Percentiles rank a stretch among this genome's conserved stretches.
Evolutionary conservation across 2,329 filamentous ascomycete genomes (phyloP).

Genomic region (Fusarium graminum): DNA sequence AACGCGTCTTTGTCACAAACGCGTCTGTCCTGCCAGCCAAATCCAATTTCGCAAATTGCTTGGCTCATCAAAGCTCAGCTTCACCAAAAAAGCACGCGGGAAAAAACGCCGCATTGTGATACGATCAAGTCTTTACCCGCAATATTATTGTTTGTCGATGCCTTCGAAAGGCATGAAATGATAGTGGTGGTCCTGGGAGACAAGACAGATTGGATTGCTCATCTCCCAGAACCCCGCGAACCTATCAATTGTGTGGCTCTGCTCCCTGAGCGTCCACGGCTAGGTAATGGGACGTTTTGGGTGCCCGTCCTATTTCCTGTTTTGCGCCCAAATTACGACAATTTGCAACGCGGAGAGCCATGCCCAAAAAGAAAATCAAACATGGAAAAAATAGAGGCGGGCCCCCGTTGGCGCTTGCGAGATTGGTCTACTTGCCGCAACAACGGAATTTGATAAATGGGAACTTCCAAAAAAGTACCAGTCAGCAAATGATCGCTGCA

Average conservation of each 20-base stretch:
- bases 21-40: slow-evolving; percentile 22
- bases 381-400: slow-evolving; percentile 27
- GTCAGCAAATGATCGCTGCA: slow-evolving; percentile 31
- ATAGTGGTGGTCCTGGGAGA: slow-evolving; percentile 27
- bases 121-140: slow-evolving; percentile 24
- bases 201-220: slow-evolving; percentile 38
- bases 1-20: slow-evolving; percentile 33
- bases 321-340: slow-evolving; percentile 38
- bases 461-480: slow-evolving; percentile 22
- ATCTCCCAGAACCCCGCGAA: slow-evolving; percentile 31
- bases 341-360: slow-evolving; percentile 35
- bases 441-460: slow-evolving; percentile 2
- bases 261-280: slow-evolving; percentile 6
- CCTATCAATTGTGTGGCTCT: slow-evolving; percentile 29
- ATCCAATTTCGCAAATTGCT: slow-evolving; percentile 26
- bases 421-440: slow-evolving; percentile 32
- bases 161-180: slow-evolving; percentile 34
- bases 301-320: slow-evolving; percentile 1
- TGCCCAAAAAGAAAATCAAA: slow-evolving; percentile 36
- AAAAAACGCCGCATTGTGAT: slow-evolving; percentile 21
- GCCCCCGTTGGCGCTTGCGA: slow-evolving; percentile 28
- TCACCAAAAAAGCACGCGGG: slow-evolving; percentile 10
- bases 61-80: slow-evolving; percentile 26
- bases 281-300: slow-evolving; percentile 16
- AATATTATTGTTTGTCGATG: slow-evolving; percentile 17